Evolutionary conservation across 2,329 filamentous ascomycete genomes (phyloP).

Genomic region (Moelleriella libera): DNA sequence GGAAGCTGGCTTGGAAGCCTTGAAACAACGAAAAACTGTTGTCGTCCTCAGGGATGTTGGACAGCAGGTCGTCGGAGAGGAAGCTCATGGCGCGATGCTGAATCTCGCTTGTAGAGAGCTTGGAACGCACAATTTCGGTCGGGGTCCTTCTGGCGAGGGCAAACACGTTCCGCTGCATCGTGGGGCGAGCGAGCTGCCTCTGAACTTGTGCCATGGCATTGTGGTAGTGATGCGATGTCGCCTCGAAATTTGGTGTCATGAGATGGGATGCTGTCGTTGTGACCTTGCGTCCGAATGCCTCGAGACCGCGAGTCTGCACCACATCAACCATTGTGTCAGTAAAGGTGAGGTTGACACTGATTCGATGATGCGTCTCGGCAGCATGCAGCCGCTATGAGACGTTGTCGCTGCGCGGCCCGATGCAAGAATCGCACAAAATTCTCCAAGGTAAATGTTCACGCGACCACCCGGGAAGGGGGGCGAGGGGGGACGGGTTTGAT

Average conservation of each 20-base stretch:
- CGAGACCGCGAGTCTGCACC: constrained; percentile 65
- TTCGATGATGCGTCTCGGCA: background rate
- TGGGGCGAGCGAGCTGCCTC: constrained; percentile 72
- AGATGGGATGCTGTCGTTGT: constrained; percentile 86
- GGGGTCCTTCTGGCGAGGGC: constrained; percentile 82
- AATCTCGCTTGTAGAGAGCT: constrained; percentile 81
- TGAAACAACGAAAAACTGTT: constrained; percentile 90
- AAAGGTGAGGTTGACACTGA: background rate
- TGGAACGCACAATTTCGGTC: constrained; percentile 85
- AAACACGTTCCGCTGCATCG: constrained; percentile 79
- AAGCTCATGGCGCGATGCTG: constrained; percentile 83
- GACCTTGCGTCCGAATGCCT: constrained; percentile 89
- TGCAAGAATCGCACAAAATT: background rate
- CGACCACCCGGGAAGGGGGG: background rate
- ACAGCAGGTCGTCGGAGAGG: constrained; percentile 78
- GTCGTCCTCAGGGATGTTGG: constrained; percentile 74
- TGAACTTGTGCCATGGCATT: constrained; percentile 80
- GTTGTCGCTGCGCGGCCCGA: background rate
- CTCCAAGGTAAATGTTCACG: background rate
- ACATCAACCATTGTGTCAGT: constrained; percentile 5
- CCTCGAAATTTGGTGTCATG: constrained; percentile 50
- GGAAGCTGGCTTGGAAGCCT: constrained; percentile 84
- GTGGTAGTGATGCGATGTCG: constrained; percentile 58
- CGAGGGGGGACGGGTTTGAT: background rate
- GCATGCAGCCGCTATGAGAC: background rate